Percentiles rank a stretch among this genome's conserved stretches.
Conservation (phyloP, 257 asterid genomes). For the Capsicum baccatum region DNA sequence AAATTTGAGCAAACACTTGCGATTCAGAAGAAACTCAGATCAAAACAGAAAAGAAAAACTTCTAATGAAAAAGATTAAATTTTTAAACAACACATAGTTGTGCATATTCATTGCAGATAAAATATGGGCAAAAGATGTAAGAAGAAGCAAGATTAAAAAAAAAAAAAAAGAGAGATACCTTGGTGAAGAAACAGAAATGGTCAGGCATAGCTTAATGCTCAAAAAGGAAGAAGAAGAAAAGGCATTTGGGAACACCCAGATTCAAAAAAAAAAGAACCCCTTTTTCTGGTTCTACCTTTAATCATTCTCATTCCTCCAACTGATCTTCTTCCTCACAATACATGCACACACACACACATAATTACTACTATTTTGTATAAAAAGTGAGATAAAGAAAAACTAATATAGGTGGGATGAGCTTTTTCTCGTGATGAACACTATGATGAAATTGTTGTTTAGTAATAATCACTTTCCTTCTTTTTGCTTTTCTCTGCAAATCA, state of each 20-base stretch:
- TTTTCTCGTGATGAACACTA: constrained; percentile 45
- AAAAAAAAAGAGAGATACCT: constrained; percentile 51
- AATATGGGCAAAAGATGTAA: constrained; percentile 3
- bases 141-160: constrained; percentile 16
- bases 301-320: constrained; percentile 38
- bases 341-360: constrained; percentile 36
- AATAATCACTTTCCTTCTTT: constrained; percentile 30
- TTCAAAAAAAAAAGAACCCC: constrained; percentile 40
- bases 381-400: constrained; percentile 29
- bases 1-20: not conserved
- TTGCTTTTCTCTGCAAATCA: constrained; percentile 1
- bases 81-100: not conserved
- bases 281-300: constrained; percentile 55
- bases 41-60: not conserved
- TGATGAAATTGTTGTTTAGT: not conserved
- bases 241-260: constrained; percentile 43
- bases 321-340: constrained; percentile 5
- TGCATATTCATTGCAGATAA: not conserved
- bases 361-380: not conserved
- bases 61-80: not conserved
- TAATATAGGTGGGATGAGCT: constrained; percentile 28
- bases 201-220: constrained; percentile 67
- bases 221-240: constrained; percentile 34
- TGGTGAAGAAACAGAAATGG: constrained; percentile 59
- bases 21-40: not conserved